Percentiles rank a stretch among this genome's conserved stretches.
These are phyloP conservation scores for Penicillium simplicissimum DNA, from an alignment of 495 filamentous ascomycete genomes.

Conservation along the genomic window DNA sequence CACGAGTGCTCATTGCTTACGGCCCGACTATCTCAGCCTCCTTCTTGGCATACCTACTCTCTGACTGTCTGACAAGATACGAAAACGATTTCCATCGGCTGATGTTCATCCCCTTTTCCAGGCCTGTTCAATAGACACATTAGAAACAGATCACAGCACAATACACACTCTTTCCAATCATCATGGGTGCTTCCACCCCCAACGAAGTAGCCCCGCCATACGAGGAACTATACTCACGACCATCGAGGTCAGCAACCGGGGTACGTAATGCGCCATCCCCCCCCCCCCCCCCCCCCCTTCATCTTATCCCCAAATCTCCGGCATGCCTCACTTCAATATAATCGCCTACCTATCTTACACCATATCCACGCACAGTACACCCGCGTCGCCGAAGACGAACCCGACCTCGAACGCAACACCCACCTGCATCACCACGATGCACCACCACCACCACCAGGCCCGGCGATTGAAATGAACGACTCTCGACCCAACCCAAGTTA, in stretches of 20 bases:
- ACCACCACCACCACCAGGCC: neutral
- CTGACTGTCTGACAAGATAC: neutral
- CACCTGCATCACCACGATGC: neutral
- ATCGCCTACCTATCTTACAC: neutral
- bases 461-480: neutral
- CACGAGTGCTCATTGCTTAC: neutral
- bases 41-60: too few relatives aligned
- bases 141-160: neutral
- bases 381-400: neutral
- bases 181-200: neutral
- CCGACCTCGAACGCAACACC: neutral
- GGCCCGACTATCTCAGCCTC: neutral
- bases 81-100: neutral
- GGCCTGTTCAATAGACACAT: neutral
- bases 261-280: neutral
- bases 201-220: neutral
- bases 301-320: too few relatives aligned
- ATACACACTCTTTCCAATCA: neutral
- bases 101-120: neutral
- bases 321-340: neutral
- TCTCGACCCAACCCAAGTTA: neutral
- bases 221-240: slow-evolving; percentile 1
- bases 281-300: too few relatives aligned
- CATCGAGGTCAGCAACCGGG: neutral
- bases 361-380: neutral